Evolutionary conservation across 805 yeast species (phyloP).

Genomic region (Sungouiozyma ichnusensis): DNA sequence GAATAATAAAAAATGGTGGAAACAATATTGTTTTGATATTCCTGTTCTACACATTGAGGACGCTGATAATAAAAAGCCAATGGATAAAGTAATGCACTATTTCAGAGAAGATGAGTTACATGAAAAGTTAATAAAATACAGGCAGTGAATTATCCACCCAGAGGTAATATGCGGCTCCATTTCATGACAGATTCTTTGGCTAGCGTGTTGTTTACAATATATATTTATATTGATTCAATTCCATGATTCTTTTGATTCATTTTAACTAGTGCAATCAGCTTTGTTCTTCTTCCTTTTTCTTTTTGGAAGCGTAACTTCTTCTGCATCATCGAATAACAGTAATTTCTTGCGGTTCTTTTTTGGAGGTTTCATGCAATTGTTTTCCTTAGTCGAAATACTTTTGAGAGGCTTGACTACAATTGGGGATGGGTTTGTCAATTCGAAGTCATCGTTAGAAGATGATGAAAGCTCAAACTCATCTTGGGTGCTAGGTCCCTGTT

Average conservation of each 20-base stretch:
- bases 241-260: not conserved
- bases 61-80: slow-evolving; percentile 33
- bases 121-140: slow-evolving; percentile 34
- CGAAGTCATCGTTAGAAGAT: slow-evolving; percentile 25
- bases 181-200: not conserved
- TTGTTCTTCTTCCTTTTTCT: slow-evolving; percentile 1
- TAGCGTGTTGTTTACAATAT: not conserved
- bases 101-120: slow-evolving; percentile 44
- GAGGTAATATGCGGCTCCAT: not conserved
- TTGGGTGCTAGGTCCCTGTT: not conserved
- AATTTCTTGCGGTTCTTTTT: slow-evolving; percentile 20
- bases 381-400: slow-evolving; percentile 6
- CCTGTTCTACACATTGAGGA: slow-evolving; percentile 67
- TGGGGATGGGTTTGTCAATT: slow-evolving; percentile 25
- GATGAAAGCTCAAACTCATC: slow-evolving; percentile 28
- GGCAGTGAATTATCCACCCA: not conserved
- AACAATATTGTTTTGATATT: slow-evolving; percentile 63
- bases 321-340: slow-evolving; percentile 23
- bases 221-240: not conserved
- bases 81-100: slow-evolving; percentile 54
- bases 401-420: slow-evolving; percentile 13
- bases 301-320: slow-evolving; percentile 11
- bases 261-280: not conserved
- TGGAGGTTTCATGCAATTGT: slow-evolving; percentile 8
- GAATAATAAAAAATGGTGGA: slow-evolving; percentile 56